Base-by-base conservation (phyloP, 129 eudicot species). In the Flaveria linearis region DNA sequence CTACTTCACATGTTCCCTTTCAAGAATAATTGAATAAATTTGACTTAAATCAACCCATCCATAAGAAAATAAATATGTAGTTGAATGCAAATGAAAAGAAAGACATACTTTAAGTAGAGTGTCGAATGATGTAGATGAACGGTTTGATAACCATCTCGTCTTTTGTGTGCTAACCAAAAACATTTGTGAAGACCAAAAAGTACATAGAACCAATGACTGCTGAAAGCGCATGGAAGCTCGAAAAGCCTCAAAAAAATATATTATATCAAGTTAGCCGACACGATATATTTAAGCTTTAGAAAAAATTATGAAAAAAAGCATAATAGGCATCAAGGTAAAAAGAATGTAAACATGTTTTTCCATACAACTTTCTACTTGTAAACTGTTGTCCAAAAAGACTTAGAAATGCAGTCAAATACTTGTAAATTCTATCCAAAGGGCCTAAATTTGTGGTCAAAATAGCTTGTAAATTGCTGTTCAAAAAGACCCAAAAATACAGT, bases 191-290 rank as follows among this genome's bases (percentile, higher is more conserved):
- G 79, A 82, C 70, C 83, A 91, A 82, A 82, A 91, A 78, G 81
- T 88, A 91, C 4, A 88, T 64, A 67, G 97, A 85, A 71, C 85
- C 92, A 71, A 82, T 66, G 22, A 92, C 89, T 36, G 81, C 95
- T 39, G 88, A 70, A 16, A 91, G 20, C 4, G 92, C 97, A 78
- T 91, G 97, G 85, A 88, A 86, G 51, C 95, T 88, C 46, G 97
- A 91, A 82, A 91, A 88, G 51, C 97, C 92, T 84, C 97, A 86
- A 20, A 20, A 80, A 47, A 66, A 49, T 14, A 46, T 16, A 26
- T 26, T 42, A 28, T 45, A 60, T 57, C 46, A 58, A 18, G 57
- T 82, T 65, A 73, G 71, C 51, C 20, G 25, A 49, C 45, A 76
- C 20, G 2, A 14, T 15, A 49, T 28, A 28, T 3, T 28, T 28